Conservation (phyloP, 2,329 filamentous ascomycete species). For the Diaporthe velutina region DNA sequence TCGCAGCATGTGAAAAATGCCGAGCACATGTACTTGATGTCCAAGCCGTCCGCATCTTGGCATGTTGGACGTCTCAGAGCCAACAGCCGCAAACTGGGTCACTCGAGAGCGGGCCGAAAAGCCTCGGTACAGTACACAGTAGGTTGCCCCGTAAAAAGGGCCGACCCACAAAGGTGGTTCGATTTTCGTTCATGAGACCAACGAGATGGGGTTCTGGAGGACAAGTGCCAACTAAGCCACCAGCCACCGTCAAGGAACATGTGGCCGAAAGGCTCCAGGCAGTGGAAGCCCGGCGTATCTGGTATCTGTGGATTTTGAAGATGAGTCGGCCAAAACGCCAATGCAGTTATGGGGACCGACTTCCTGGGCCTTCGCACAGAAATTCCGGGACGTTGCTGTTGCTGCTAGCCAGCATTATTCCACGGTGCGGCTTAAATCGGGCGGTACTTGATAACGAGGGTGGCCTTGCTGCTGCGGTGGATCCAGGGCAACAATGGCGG, state of each 20-base stretch:
- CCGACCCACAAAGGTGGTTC: constrained; percentile 27
- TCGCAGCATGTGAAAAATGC: constrained; percentile 18
- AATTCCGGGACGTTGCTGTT: neutral
- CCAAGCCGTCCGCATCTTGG: constrained; percentile 19
- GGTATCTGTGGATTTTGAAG: neutral
- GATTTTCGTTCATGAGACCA: constrained; percentile 21
- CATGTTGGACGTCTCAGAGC: constrained; percentile 9
- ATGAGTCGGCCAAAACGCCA: neutral
- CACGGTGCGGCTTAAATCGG: neutral
- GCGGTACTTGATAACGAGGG: constrained; percentile 15
- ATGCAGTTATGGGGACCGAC: neutral
- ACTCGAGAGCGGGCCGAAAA: constrained; percentile 38
- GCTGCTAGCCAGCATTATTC: neutral
- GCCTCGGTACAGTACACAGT: constrained; percentile 31
- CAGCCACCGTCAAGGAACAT: constrained; percentile 8
- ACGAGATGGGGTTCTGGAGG: neutral
- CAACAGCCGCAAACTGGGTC: constrained; percentile 21
- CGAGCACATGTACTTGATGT: neutral
- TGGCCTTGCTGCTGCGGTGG: neutral
- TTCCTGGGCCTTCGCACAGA: neutral
- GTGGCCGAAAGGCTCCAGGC: neutral
- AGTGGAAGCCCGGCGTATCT: neutral
- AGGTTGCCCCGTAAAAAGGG: constrained; percentile 21
- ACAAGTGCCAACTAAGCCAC: constrained; percentile 18
- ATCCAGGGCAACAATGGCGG: neutral